Conservation (phyloP, 2,329 filamentous ascomycete species). For the Pyricularia sp. region DNA sequence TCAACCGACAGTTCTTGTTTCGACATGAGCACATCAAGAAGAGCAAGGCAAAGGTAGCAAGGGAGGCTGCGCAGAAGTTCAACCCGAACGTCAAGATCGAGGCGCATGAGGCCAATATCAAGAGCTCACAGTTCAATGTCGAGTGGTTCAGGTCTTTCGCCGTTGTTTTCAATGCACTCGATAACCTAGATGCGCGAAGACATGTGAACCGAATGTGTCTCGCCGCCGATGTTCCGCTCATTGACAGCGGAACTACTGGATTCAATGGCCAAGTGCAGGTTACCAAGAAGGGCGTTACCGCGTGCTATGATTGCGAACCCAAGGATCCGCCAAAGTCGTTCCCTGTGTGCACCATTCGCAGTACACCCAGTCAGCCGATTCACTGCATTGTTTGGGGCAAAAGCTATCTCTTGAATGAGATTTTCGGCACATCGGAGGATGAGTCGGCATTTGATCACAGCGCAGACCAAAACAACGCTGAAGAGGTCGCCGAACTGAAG, state of each 20-base stretch:
- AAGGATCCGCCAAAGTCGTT: conserved; percentile 89
- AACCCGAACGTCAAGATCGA: conserved; percentile 79
- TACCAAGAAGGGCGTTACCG: conserved; percentile 81
- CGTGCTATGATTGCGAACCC: conserved; percentile 88
- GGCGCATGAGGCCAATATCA: conserved; percentile 90
- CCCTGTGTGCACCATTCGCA: conserved; percentile 93
- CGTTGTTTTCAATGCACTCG: conserved; percentile 90
- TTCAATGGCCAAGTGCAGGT: conserved; percentile 97
- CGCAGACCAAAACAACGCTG: conserved; percentile 65
- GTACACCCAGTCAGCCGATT: conserved; percentile 89
- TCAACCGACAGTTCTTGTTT: conserved; percentile 96
- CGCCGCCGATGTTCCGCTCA: conserved; percentile 75
- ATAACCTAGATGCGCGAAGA: conserved; percentile 84
- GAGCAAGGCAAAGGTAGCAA: conserved; percentile 88
- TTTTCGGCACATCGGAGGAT: conserved; percentile 87
- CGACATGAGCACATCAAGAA: conserved; percentile 96
- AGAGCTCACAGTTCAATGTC: conserved; percentile 73
- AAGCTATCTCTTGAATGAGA: conserved; percentile 87
- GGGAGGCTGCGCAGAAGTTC: conserved; percentile 80
- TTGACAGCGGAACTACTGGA: conserved; percentile 94
- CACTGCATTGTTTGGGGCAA: conserved; percentile 99
- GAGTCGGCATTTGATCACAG: conserved; percentile 69
- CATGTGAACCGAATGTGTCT: conserved; percentile 98
- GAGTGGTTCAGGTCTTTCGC: conserved; percentile 76
- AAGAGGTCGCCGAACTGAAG: conserved; percentile 78